Evolutionary conservation across 371 early-diverging fungal species (phyloP).

Genomic region (Vairimorpha apis): DNA sequence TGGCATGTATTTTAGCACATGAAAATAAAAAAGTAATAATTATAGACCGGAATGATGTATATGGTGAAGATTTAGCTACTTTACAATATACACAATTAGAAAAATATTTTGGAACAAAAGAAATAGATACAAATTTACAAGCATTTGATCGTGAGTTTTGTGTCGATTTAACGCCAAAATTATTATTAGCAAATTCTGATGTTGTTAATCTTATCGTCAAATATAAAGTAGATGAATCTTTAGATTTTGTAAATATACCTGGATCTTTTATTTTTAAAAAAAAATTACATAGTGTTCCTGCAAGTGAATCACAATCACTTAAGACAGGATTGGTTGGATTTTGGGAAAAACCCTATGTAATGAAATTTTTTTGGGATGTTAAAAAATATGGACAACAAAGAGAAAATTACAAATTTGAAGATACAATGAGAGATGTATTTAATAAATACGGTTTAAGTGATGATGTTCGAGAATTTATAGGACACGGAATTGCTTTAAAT

Average conservation of each 20-base stretch:
- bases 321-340: slow-evolving; percentile 77
- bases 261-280: slow-evolving; percentile 86
- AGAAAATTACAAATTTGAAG: slow-evolving; percentile 17
- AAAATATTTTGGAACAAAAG: slow-evolving; percentile 30
- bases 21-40: slow-evolving; percentile 94
- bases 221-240: slow-evolving; percentile 88
- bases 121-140: slow-evolving; percentile 7
- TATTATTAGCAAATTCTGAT: slow-evolving; percentile 92
- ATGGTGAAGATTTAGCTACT: slow-evolving; percentile 76
- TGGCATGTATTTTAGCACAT: slow-evolving; percentile 89
- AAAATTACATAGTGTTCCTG: slow-evolving; percentile 83
- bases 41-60: slow-evolving; percentile 92
- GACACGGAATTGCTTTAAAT: slow-evolving; percentile 93
- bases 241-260: slow-evolving; percentile 88
- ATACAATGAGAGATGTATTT: slow-evolving; percentile 78
- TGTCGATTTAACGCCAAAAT: slow-evolving; percentile 96
- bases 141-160: slow-evolving; percentile 79
- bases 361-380: slow-evolving; percentile 90
- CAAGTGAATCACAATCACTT: slow-evolving; percentile 78
- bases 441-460: slow-evolving; percentile 78
- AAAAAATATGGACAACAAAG: slow-evolving; percentile 53
- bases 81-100: slow-evolving; percentile 52
- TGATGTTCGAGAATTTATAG: slow-evolving; percentile 88
- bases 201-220: slow-evolving; percentile 70
- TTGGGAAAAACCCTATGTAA: slow-evolving; percentile 82